These are phyloP conservation scores for Fusarium brachygibbosum DNA, from an alignment of 2,329 filamentous ascomycete species.

Conservation along the genomic window DNA sequence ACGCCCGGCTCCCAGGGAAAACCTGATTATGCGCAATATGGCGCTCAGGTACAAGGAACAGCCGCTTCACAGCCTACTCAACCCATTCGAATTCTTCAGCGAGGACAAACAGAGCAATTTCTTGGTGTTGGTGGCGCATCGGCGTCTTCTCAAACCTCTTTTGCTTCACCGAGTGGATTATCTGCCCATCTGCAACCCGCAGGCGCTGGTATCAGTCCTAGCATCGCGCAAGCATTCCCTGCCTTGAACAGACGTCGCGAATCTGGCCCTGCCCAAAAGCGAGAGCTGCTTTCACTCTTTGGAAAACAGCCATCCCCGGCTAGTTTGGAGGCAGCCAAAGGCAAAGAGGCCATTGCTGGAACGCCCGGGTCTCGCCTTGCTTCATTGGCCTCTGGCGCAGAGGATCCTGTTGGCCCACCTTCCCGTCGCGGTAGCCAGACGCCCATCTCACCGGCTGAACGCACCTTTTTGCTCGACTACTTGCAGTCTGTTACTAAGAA, in stretches of 20 bases:
- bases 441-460: slow-evolving; percentile 76
- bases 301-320: slow-evolving; percentile 58
- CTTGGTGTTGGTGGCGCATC: slow-evolving; percentile 27
- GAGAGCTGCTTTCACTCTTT: slow-evolving; percentile 72
- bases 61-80: slow-evolving; percentile 36
- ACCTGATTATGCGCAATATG: slow-evolving; percentile 37
- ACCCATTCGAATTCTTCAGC: slow-evolving; percentile 54
- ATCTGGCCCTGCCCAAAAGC: slow-evolving; percentile 53
- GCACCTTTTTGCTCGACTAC: slow-evolving; percentile 82
- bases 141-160: slow-evolving; percentile 44
- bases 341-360: slow-evolving; percentile 45
- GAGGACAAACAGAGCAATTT: slow-evolving; percentile 51
- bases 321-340: slow-evolving; percentile 44
- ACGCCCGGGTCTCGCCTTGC: slow-evolving; percentile 56
- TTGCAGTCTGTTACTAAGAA: slow-evolving; percentile 69
- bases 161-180: slow-evolving; percentile 40
- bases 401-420: slow-evolving; percentile 48
- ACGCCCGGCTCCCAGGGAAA: slow-evolving; percentile 34
- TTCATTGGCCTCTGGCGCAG: slow-evolving; percentile 60
- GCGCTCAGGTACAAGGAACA: slow-evolving; percentile 19
- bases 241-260: slow-evolving; percentile 42
- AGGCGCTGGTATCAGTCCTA: slow-evolving; percentile 38
- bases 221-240: slow-evolving; percentile 36
- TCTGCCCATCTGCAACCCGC: slow-evolving; percentile 38
- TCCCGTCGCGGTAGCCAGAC: slow-evolving; percentile 64